phyloP scores from a whole-genome alignment of 1,139 yeast genomes.

The Chernovozyma aurita region DNA sequence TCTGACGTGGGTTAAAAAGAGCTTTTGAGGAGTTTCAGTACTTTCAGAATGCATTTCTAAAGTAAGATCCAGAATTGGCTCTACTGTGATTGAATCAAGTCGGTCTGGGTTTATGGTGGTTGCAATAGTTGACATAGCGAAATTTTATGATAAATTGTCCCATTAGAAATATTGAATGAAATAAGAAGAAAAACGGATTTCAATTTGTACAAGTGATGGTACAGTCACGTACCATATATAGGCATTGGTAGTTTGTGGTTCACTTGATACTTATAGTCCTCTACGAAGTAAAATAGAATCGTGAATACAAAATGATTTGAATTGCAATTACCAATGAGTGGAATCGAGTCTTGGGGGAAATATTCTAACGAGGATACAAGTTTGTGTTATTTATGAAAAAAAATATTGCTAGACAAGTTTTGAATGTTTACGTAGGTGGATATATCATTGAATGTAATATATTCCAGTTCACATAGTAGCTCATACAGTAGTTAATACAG shows the following conservation, averaged over 20 bases:
- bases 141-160: not conserved
- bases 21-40: slow-evolving; percentile 9
- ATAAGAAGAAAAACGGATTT: not conserved
- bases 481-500: no score
- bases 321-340: no score
- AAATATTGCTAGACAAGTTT: no score
- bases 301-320: no score
- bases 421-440: no score
- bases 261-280: not conserved
- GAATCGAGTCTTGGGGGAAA: no score
- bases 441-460: no score
- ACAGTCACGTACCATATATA: not conserved
- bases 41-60: not conserved
- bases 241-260: not conserved
- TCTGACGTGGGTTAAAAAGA: slow-evolving; percentile 17
- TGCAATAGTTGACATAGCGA: slow-evolving; percentile 2
- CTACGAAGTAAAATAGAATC: no score
- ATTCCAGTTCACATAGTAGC: no score
- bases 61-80: not conserved
- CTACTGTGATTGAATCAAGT: not conserved
- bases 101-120: not conserved
- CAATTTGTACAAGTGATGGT: not conserved
- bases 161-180: no score
- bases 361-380: no score
- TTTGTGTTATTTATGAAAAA: no score